phyloP scores from a whole-genome alignment of 257 asterid genomes.

The Scutellaria galericulata region DNA sequence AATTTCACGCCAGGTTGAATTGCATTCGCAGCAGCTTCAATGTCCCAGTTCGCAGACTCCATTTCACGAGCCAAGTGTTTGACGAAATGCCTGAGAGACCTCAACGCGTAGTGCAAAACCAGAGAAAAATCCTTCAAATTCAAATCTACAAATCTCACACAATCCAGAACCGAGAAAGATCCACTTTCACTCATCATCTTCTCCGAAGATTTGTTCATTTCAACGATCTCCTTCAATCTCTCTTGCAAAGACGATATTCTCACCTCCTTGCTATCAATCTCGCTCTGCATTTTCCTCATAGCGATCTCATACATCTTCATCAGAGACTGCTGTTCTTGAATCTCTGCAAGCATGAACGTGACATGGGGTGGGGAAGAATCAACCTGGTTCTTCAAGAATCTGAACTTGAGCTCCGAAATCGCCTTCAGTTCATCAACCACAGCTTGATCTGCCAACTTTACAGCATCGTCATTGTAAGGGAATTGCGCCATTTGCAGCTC shows the following conservation, averaged over 20 bases:
- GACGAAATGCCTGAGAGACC: slow-evolving; percentile 72
- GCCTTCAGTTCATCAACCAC: slow-evolving; percentile 75
- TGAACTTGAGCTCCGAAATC: slow-evolving; percentile 74
- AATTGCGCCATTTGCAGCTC: slow-evolving; percentile 91
- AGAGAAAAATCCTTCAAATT: slow-evolving; percentile 57
- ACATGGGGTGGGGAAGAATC: slow-evolving; percentile 93
- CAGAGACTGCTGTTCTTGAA: slow-evolving; percentile 86
- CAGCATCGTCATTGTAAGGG: slow-evolving; percentile 68
- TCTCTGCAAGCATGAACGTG: slow-evolving; percentile 81
- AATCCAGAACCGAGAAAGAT: slow-evolving; percentile 72
- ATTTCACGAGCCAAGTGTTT: slow-evolving; percentile 65
- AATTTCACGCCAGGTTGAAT: slow-evolving; percentile 50
- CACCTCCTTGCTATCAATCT: slow-evolving; percentile 52
- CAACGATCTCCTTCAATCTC: slow-evolving; percentile 41
- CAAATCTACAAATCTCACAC: slow-evolving; percentile 51
- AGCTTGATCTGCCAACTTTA: slow-evolving; percentile 74
- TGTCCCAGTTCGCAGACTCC: slow-evolving; percentile 77
- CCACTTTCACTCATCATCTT: slow-evolving; percentile 74
- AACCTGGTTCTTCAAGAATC: slow-evolving; percentile 67
- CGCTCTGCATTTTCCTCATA: slow-evolving; percentile 83
- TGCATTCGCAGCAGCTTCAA: slow-evolving; percentile 66
- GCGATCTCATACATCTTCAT: slow-evolving; percentile 89
- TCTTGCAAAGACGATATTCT: slow-evolving; percentile 34
- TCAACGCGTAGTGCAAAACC: slow-evolving; percentile 63
- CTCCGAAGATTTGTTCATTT: slow-evolving; percentile 54